phyloP scores from a whole-genome alignment of 345 rosid genomes.

The Citrus sinensis region DVS_A1.0 CM039166.1:18887501-18888000 shows the following conservation, averaged over 20 bases:
- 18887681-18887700: constrained; percentile 17
- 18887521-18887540: constrained; percentile 43
- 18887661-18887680: constrained; percentile 57
- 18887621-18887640: not conserved
- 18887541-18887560: constrained; percentile 72
- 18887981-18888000: constrained; percentile 43
- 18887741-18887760: constrained; percentile 44
- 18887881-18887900: constrained; percentile 32
- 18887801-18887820: not conserved
- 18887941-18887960: constrained; percentile 27
- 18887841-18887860: constrained; percentile 34
- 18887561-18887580: constrained; percentile 46
- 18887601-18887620: not conserved
- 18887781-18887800: not conserved
- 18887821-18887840: constrained; percentile 20
- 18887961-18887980: constrained; percentile 40
- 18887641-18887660: constrained; percentile 25
- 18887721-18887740: constrained; percentile 44
- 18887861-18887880: constrained; percentile 28
- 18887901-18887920: constrained; percentile 18
- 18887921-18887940: constrained; percentile 17
- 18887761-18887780: constrained; percentile 30
- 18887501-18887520: constrained; percentile 44
- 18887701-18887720: constrained; percentile 13
- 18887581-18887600: constrained; percentile 50